Evolutionary conservation across 2,329 filamentous ascomycete species (phyloP).

Genomic region (Bipolaris cookei): DNA sequence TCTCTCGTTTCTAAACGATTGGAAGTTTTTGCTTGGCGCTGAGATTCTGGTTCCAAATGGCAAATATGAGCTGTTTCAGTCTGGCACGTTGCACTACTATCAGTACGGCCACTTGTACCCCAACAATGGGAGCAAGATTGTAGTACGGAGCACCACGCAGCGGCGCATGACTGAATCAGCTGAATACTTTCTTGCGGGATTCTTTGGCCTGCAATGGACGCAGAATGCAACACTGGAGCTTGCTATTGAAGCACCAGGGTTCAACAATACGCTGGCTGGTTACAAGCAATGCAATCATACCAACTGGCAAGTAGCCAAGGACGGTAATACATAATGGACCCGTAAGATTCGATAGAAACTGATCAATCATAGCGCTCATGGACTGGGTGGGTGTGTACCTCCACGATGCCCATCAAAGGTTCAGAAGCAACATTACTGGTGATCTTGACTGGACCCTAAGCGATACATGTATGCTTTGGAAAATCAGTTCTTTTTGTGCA

Average conservation of each 20-base stretch:
- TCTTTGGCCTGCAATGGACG: conserved; percentile 77
- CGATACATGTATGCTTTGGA: conserved; percentile 38
- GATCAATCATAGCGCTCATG: conserved; percentile 54
- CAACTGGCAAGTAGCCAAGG: conserved; percentile 53
- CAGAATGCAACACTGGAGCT: conserved; percentile 75
- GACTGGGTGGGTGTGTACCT: conserved; percentile 72
- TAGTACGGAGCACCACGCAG: conserved; percentile 76
- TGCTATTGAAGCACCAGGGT: conserved; percentile 67
- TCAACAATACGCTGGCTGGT: conserved; percentile 75
- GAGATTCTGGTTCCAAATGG: conserved; percentile 77
- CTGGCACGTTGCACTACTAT: conserved; percentile 73
- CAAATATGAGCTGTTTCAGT: conserved; percentile 74
- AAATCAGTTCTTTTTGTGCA: too few relatives aligned
- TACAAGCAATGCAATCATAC: conserved; percentile 71
- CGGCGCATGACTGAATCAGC: conserved; percentile 78
- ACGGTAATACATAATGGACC: conserved; percentile 49
- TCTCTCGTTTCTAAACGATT: conserved; percentile 71
- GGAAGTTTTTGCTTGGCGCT: conserved; percentile 71
- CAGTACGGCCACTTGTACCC: conserved; percentile 72
- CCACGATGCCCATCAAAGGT: conserved; percentile 65
- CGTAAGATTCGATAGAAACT: conserved; percentile 7
- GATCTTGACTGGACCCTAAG: conserved; percentile 45
- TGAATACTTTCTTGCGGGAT: conserved; percentile 79
- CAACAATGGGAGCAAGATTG: conserved; percentile 73
- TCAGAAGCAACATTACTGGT: conserved; percentile 59